phyloP scores from a whole-genome alignment of 129 eudicot genomes.

The Oenanthe sinensis region DNA sequence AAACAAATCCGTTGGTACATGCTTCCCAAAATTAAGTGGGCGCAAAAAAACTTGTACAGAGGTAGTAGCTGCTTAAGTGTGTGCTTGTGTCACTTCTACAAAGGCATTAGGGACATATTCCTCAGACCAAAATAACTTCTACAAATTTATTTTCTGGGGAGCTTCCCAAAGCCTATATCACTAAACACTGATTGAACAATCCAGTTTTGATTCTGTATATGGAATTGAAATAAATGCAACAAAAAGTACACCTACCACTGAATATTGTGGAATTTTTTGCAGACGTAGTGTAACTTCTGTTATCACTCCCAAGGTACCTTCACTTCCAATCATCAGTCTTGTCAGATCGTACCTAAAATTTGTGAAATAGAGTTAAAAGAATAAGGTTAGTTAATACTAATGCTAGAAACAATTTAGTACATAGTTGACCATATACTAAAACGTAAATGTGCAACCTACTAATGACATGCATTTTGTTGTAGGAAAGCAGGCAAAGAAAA shows the following conservation, averaged over 20 bases:
- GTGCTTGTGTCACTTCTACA: neutral
- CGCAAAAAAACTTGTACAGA: neutral
- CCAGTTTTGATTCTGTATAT: neutral
- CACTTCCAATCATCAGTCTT: constrained; percentile 91
- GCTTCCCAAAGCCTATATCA: neutral
- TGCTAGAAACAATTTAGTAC: neutral
- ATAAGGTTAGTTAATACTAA: neutral
- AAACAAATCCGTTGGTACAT: too few relatives aligned
- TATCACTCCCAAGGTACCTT: constrained; percentile 97
- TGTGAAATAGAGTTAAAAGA: neutral
- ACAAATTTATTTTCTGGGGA: neutral
- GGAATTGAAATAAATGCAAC: neutral
- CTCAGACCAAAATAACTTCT: neutral
- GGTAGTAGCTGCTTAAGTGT: neutral
- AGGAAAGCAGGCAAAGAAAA: neutral
- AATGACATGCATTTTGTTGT: constrained; percentile 1
- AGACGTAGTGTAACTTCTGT: constrained; percentile 90
- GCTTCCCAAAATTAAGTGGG: neutral
- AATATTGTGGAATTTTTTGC: constrained; percentile 77
- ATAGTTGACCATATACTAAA: neutral
- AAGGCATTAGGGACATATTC: neutral
- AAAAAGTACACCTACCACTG: constrained; percentile 47
- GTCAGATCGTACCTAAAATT: constrained; percentile 79
- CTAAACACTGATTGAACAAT: neutral
- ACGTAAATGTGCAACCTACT: neutral